These are phyloP conservation scores for Fusarium sp. DNA, from an alignment of 2,329 filamentous ascomycete genomes.

Conservation along the genomic window DNA sequence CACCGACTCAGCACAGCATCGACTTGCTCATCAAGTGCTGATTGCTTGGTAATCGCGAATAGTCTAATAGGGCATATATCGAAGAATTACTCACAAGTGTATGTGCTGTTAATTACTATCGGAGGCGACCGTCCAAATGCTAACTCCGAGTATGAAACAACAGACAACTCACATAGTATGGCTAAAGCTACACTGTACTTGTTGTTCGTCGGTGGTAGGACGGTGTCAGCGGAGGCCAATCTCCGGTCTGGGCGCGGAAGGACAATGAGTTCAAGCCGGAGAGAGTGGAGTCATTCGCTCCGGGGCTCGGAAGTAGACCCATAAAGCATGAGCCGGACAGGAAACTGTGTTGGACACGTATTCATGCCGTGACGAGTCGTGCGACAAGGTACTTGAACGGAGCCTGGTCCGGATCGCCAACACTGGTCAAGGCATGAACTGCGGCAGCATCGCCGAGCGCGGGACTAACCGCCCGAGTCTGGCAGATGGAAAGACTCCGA, in stretches of 20 bases:
- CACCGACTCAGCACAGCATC: not conserved
- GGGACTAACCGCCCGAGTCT: constrained; percentile 9
- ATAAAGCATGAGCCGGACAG: constrained; percentile 17
- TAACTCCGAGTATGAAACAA: not conserved
- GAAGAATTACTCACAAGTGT: not conserved
- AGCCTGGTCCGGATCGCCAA: constrained; percentile 24
- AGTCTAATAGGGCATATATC: not conserved
- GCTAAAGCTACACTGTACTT: not conserved
- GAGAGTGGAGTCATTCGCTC: constrained; percentile 31
- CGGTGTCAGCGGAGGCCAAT: constrained; percentile 26
- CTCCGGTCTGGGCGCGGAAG: constrained; percentile 16
- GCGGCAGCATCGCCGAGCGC: constrained; percentile 17
- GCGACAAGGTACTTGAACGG: constrained; percentile 18
- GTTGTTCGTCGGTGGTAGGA: constrained; percentile 7
- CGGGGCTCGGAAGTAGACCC: constrained; percentile 23
- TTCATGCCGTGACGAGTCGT: constrained; percentile 25
- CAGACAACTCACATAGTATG: not conserved
- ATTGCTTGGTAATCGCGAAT: constrained; percentile 8
- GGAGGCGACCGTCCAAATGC: not conserved
- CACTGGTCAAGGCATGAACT: constrained; percentile 7
- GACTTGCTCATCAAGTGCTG: not conserved
- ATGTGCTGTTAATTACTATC: not conserved
- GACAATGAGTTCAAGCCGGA: constrained; percentile 21
- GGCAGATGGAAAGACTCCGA: not conserved
- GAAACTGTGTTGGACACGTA: constrained; percentile 25